Percentiles rank a stretch among this genome's conserved stretches.
These are phyloP conservation scores for Leccinum broughii DNA, from an alignment of 768 basidiomycete genomes.

Conservation along the genomic window DNA sequence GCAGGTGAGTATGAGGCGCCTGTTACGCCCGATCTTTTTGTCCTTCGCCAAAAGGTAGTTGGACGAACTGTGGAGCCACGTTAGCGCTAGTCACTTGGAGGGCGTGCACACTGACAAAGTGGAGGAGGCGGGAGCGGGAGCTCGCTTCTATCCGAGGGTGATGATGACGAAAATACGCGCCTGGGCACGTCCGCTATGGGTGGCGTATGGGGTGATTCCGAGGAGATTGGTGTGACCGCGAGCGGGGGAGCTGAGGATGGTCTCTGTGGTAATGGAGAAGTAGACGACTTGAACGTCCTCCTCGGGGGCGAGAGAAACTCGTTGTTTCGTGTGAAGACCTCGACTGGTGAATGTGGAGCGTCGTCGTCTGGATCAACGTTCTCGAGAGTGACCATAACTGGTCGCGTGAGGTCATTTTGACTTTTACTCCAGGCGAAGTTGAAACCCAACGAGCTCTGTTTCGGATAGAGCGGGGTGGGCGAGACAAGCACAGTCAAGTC, in stretches of 20 bases:
- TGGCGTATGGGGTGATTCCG: neutral
- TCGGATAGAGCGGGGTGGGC: conserved; percentile 29
- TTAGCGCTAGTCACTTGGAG: neutral
- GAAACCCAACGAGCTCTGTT: conserved; percentile 26
- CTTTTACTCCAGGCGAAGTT: conserved; percentile 32
- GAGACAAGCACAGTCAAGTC: conserved; percentile 36
- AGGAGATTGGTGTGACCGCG: neutral
- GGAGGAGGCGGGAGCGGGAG: conserved; percentile 62
- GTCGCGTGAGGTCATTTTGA: conserved; percentile 26
- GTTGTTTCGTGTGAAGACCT: conserved; percentile 19
- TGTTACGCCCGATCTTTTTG: conserved; percentile 68
- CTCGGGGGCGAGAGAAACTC: conserved; percentile 28
- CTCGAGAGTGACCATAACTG: conserved; percentile 36
- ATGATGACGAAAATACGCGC: conserved; percentile 18
- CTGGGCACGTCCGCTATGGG: conserved; percentile 13
- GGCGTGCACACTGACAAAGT: conserved; percentile 48
- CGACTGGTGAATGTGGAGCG: conserved; percentile 27
- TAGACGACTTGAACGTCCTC: conserved; percentile 29
- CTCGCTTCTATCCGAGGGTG: conserved; percentile 33
- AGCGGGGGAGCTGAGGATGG: conserved; percentile 29
- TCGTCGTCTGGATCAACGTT: conserved; percentile 25
- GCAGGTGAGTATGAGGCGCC: conserved; percentile 72
- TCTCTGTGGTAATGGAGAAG: conserved; percentile 10
- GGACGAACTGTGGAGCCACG: conserved; percentile 60
- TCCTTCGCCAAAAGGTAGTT: conserved; percentile 79